Conservation (phyloP, 352 stramenopile genomes). For the Phytophthora idaei region DNA sequence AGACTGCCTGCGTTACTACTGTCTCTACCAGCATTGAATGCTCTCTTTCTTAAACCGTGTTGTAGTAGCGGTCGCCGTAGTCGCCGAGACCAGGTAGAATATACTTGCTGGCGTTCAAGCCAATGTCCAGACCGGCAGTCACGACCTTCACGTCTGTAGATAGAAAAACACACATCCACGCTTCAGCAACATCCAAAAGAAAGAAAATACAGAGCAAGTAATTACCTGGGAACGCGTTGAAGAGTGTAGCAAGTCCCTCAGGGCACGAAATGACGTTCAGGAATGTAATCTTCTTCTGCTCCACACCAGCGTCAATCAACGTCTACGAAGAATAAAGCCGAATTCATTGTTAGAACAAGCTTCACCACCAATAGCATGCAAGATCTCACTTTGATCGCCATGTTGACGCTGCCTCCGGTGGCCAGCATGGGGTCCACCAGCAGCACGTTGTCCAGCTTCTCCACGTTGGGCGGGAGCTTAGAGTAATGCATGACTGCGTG, state of each 20-base stretch:
- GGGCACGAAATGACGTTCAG: slow-evolving; percentile 94
- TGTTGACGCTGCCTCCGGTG: slow-evolving; percentile 88
- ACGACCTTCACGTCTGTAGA: slow-evolving; percentile 70
- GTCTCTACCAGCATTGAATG: background rate
- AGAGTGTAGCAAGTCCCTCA: slow-evolving; percentile 88
- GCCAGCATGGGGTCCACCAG: slow-evolving; percentile 97
- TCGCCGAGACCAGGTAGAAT: slow-evolving; percentile 96
- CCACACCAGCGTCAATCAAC: slow-evolving; percentile 85
- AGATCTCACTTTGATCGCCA: slow-evolving; percentile 86
- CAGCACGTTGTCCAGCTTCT: slow-evolving; percentile 87
- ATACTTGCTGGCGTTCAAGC: slow-evolving; percentile 95
- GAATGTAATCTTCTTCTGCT: slow-evolving; percentile 93
- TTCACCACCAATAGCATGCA: slow-evolving; percentile 1
- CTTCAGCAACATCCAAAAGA: slow-evolving; percentile 6
- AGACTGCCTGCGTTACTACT: slow-evolving; percentile 20
- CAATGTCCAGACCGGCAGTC: slow-evolving; percentile 79
- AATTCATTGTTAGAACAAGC: slow-evolving; percentile 7
- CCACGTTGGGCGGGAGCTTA: slow-evolving; percentile 92
- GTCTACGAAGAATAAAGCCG: slow-evolving; percentile 40
- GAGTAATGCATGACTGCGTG: slow-evolving; percentile 93
- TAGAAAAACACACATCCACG: background rate
- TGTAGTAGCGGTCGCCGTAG: slow-evolving; percentile 95
- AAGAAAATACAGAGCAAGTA: background rate
- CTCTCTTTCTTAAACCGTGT: slow-evolving; percentile 46
- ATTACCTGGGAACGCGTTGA: slow-evolving; percentile 71